Evolutionary conservation across 2,329 filamentous ascomycete genomes (phyloP), one percentile per base, ranked within the genome.

Genomic region (Laburnicola sp.): DNA sequence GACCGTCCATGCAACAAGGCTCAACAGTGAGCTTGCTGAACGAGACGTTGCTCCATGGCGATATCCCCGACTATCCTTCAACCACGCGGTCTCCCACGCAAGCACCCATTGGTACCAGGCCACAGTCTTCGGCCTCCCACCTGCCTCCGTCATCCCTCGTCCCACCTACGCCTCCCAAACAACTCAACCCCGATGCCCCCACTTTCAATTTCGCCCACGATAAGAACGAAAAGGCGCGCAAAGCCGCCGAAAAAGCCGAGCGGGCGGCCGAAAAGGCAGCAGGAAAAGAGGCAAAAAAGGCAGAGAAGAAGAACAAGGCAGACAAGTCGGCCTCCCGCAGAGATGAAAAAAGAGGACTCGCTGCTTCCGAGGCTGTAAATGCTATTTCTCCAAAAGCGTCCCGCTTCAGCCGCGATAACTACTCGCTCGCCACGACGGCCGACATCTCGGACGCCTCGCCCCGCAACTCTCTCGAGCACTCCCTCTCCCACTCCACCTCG

Each of bases 111-210:
- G 93, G 93, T 23, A 95, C 90, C 40, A 85, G 86, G 2, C 90
- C 88, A 70, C 70, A 81, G 64, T 77, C 78, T 40, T 77, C 79
- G 64, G 76, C 86, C 67, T 72, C 85, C 71, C 75, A 69, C 31
- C 64, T 69, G 55, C 63, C 64, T 21, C 57, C 60, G 8, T 32
- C 54, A 74, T 22, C 53, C 47, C 3, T 45, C 69, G 71, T 64
- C 60, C 75, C 45, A 66, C 78, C 35, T 77, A 86, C 73, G 63
- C 84, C 40, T 80, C 70, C 70, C 0, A 72, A 68, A 8, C 62
- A 82, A 61, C 80, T 97, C 26, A 97, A 99, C 64, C 94, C 94
- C 6, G 84, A 89, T 5, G 94, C 93, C 0, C 92, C 92, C 6
- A 89, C 88, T 0, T 97, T 97, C 69, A 93, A 88, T 73, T 86